These are phyloP conservation scores for Davidsoniella australis DNA, from an alignment of 2,329 filamentous ascomycete species.

Conservation along the genomic window DNA sequence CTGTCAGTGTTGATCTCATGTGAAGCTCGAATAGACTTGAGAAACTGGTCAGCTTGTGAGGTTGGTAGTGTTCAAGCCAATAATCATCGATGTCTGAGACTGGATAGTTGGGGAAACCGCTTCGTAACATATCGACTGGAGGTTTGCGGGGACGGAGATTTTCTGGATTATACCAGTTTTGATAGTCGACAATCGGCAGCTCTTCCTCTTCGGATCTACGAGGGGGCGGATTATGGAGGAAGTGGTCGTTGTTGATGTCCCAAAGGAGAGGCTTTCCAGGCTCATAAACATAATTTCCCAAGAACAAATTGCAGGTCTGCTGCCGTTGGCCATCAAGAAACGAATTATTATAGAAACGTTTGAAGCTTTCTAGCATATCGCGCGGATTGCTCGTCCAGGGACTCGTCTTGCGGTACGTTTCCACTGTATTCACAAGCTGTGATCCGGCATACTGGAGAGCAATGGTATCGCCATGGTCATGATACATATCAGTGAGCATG, in stretches of 20 bases:
- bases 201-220: constrained; percentile 47
- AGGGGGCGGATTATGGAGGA: constrained; percentile 80
- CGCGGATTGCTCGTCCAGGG: constrained; percentile 96
- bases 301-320: constrained; percentile 92
- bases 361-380: constrained; percentile 99
- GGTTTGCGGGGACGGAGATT: constrained; percentile 46
- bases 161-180: constrained; percentile 69
- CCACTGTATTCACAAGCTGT: constrained; percentile 97
- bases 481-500: constrained; percentile 94
- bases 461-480: constrained; percentile 94
- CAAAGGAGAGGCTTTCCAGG: constrained; percentile 89
- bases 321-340: constrained; percentile 96
- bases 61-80: constrained; percentile 94
- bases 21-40: constrained; percentile 84
- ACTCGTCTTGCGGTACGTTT: constrained; percentile 96
- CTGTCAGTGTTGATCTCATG: constrained; percentile 76
- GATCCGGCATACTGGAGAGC: constrained; percentile 95
- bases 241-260: constrained; percentile 90
- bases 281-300: constrained; percentile 84
- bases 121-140: constrained; percentile 22
- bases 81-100: constrained; percentile 64
- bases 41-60: constrained; percentile 72
- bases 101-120: background rate
- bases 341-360: constrained; percentile 96
- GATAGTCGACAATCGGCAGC: constrained; percentile 48